A percentile compares a stretch with the other conserved stretches of the same genome.
Conservation (phyloP, 2,329 filamentous ascomycete species). For the Botrytis aclada region DNA sequence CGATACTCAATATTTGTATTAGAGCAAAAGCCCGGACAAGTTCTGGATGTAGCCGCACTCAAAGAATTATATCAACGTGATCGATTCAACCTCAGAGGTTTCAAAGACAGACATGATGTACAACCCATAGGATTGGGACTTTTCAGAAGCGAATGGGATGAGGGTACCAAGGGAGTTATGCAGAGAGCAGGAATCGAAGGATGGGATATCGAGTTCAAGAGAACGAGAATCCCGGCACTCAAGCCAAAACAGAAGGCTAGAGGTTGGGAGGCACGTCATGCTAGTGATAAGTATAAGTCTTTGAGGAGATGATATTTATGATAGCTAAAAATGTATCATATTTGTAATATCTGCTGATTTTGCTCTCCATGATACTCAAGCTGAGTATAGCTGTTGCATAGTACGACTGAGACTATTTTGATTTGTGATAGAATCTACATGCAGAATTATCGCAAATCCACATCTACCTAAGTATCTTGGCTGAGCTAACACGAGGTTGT, state of each 20-base stretch:
- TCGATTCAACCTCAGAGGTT: conserved; percentile 71
- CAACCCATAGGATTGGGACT: conserved; percentile 77
- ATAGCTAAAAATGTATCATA: conserved; percentile 21
- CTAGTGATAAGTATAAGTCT: conserved; percentile 62
- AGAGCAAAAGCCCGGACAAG: conserved; percentile 65
- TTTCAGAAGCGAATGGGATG: conserved; percentile 89
- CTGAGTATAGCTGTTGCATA: not conserved
- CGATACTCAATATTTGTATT: conserved; percentile 80
- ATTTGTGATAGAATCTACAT: not conserved
- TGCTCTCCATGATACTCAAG: not conserved
- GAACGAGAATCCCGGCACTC: conserved; percentile 68
- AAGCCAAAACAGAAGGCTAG: conserved; percentile 59
- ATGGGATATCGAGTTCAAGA: conserved; percentile 79
- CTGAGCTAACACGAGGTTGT: not conserved
- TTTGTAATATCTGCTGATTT: conserved; percentile 10
- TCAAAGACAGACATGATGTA: conserved; percentile 67
- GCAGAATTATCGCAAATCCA: not conserved
- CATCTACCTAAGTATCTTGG: not conserved
- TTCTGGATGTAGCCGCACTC: conserved; percentile 57
- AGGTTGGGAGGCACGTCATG: conserved; percentile 65
- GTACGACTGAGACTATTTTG: not conserved
- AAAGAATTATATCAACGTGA: conserved; percentile 57
- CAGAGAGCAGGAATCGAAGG: conserved; percentile 69
- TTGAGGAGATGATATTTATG: conserved; percentile 25
- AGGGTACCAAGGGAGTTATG: conserved; percentile 85